Evolutionary conservation across 768 basidiomycete genomes (phyloP), one percentile per base, ranked within the genome.

Genomic region (Terana coerulea): DNA sequence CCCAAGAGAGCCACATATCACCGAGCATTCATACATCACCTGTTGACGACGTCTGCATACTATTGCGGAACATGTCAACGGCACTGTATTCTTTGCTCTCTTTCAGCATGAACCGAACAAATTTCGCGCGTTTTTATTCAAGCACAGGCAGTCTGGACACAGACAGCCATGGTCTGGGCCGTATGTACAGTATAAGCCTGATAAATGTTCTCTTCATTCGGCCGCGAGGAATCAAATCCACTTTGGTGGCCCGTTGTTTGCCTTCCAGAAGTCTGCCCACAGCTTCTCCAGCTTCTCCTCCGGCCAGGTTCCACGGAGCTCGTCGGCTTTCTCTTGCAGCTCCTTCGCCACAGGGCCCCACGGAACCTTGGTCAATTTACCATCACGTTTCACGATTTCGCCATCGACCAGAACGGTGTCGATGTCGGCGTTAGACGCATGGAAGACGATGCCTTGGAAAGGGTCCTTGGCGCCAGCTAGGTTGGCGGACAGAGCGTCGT

Each of bases 321-420:
- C 54, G 9, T 57, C 51, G 17, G 59, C 61, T 25, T 43, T 53
- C 59, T 48, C 24, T 51, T 50, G 56, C 45, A 68, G 47, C 51
- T 63, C 59, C 37, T 34, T 50, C 26, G 61, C 67, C 3, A 66
- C 61, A 6, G 58, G 54, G 3, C 33, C 53, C 67, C 67, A 68
- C 2, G 50, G 43, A 12, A 53, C 43, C 39, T 56, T 58, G 12
- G 59, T 60, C 14, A 68, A 56, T 25, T 56, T 61, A 5, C 61
- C 58, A n/a, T 54, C 54, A 11, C 55, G 49, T 51, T 68, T 68
- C 40, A 68, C 58, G 15, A 66, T 43, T 45, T 68, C 65, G 9
- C 67, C 67, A 25, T 66, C 53, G 9, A 68, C 63, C 4, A 68
- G 42, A n/a, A 68, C 67, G 22, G 47, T 49, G 50, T 66, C 65